Evolutionary conservation across 495 filamentous ascomycete genomes (phyloP), one percentile per base, ranked within the genome.

Genomic region (Penicillium roqueforti): DNA sequence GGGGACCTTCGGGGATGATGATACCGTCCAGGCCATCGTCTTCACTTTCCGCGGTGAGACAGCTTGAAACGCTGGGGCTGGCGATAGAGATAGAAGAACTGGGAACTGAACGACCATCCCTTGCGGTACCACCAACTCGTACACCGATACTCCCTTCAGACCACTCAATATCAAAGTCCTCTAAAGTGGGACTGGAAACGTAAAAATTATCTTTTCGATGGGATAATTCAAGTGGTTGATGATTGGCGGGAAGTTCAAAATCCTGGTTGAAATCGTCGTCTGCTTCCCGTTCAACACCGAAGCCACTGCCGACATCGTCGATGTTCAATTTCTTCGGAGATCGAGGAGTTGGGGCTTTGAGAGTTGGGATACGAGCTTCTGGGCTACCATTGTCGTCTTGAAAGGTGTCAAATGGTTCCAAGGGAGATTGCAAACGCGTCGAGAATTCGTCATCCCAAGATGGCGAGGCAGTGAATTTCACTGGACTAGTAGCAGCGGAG

Each of bases 131-230:
- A 41, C 87, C 93, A 70, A 91, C 87, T 47, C 92, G 80, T 41
- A 91, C 92, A 25, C 91, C 91, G 32, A 95, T 78, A 68, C 89
- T 95, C 26, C 90, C 91, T 70, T 97, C 93, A 29, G 88, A 86
- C 91, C 92, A 96, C 58, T 91, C 88, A 22, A 80, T 51, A 64
- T 97, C 73, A 53, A 95, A 82, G 52, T 95, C 92, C 32, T 92
- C 90, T 46, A 87, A 72, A 7, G 74, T 70, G 45, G 73, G 80
- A 26, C 80, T 74, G 11, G 82, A 79, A 14, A 77, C 82, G 56
- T 76, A 80, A 3, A 83, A 76, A 19, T 76, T 75, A 22, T 84
- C 81, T 63, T 80, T 81, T 29, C 73, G 77, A 41, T 74, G 73
- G 23, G 83, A 80, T 34, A 92, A 76, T 58, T 76, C 79, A 5